Base-by-base conservation (phyloP, 331 rosid species). In the Rosa hybrid region DNA sequence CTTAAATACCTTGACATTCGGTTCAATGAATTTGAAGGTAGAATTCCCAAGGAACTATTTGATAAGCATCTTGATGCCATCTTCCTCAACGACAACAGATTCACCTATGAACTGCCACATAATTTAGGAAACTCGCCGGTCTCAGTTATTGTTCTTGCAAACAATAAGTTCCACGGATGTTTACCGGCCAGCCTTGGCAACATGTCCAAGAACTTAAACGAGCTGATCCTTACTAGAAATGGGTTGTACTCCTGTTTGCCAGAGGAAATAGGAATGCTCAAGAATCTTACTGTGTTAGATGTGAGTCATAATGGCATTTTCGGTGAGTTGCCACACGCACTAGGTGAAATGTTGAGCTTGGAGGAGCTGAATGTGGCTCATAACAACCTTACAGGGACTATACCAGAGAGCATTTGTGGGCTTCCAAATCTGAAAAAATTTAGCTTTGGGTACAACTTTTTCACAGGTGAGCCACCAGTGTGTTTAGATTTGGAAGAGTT, bases 21-120 rank as follows among this genome's bases (percentile, higher is more conserved):
- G 74, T 84, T 80, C 77, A 76, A 84, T 77, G 72, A 80, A 78
- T 76, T 80, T 56, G 84, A 84, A 64, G 84, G 82, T 63, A 63
- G 42, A 25, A 57, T 80, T 44, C 79, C 76, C 38, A 50, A 25
- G 27, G 64, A 67, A 34, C 87, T 84, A 30, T 84, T 64, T 49
- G 84, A 84, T 50, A 84, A 80, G 75, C 76, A 80, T 74, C 82
- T 84, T 18, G 69, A 80, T 39, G 84, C 87, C 77, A 77, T 80
- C 72, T 80, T 84, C 78, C 73, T 84, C 34, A 80, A 84, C 80
- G 23, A 77, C 49, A 80, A 80, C 64, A 41, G 50, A 46, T 76
- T 80, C 49, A 23, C 84, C 42, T 65, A 53, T 7, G 77, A 77
- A 68, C 60, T 65, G 27, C 84, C 82, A 1, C 53, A 84, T 42